Base-by-base conservation (phyloP, 257 asterid species). In the Datura wrightii region DNA sequence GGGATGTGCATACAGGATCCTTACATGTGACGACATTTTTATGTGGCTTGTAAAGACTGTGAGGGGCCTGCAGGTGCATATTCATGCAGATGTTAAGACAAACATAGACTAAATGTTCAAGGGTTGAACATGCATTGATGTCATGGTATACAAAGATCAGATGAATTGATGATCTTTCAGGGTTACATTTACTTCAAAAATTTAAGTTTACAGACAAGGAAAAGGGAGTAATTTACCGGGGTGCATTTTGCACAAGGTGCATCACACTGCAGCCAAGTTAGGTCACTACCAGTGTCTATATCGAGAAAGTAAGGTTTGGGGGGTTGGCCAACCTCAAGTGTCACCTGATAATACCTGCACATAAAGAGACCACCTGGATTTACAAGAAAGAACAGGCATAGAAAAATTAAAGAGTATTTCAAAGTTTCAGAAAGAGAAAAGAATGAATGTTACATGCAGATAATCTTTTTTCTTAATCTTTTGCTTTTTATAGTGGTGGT, bases 211-310 rank as follows among this genome's bases (percentile, higher is more conserved):
- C 19, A 19, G 36, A 84, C 53, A 59, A 37, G 46, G 80, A 65
- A 79, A 55, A 31, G 14, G 65, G 54, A 44, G 80, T 53, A 78
- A 62, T 72, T 79, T 88, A 92, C 98, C 88, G 97, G 97, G 10
- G 83, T 88, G 91, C 99, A 96, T 88, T 93, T 92, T 14, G 82
- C 53, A 86, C 98, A 97, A 78, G 98, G 99, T 34, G 96, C 98
- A 84, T 97, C 98, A 85, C 99, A 97, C 72, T 93, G 98, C 59
- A 95, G 93, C 99, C 99, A 97, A 14, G 98, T 94, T 46, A 97
- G 97, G 80, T 95, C 99, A 86, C 99, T 97, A 66, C 98, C 99
- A 9, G 98, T 94, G 79, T 97, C 98, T 2, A 95, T 90, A 88
- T 97, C 99, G 13, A 97, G 91, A 90, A 86, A 90, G 88, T 91